Base-by-base conservation (phyloP, 2,329 filamentous ascomycete genomes). In the Didymella pinodella region DNA sequence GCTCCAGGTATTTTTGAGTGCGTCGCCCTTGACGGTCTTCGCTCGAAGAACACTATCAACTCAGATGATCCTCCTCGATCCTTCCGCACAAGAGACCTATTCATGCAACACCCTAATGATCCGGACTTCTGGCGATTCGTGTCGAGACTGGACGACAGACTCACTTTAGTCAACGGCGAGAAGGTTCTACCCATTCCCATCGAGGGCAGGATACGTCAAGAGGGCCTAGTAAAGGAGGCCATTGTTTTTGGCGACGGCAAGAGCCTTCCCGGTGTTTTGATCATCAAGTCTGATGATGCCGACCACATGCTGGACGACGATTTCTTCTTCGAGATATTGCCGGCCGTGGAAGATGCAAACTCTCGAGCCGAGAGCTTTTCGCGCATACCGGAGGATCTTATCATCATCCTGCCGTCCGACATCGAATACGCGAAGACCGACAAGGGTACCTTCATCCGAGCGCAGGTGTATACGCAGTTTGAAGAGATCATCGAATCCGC, bases 231-330 rank as follows among this genome's bases (percentile, higher is more conserved):
- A 0, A 77, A 81, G 16, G 87, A 89, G 58, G 83, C 82, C 0
- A 77, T 87, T 2, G 81, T 87, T 0, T 87, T 88, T 60, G 86
- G 86, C 0, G 79, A 82, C 1, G 84, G 82, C 8, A 80, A 79
- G 47, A 77, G 81, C 0, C 77, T 83, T 28, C 83, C 84, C 0
- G 86, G 86, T 1, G 64, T 87, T 11, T 64, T 88, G 11, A 75
- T 88, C 12, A 75, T 88, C 22, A 80, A 82, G 26, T 78, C 80
- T 12, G 79, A 83, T n/a, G 74, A 75, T 2, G 80, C 80, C 0
- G 68, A 70, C 0, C 64, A 77, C 0, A 70, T 85, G 46, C 67
- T 78, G 0, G 76, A 82, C 3, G 72, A 80, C 0, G 79, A 85
- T 10, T 77, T 84, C 20, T 66, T 87, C 0, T 73, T 83, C 1